A percentile compares a stretch with the other conserved stretches of the same genome.
These are phyloP conservation scores for Mortierella sp. DNA, from an alignment of 371 early-diverging fungal genomes.

Conservation along the genomic window DNA sequence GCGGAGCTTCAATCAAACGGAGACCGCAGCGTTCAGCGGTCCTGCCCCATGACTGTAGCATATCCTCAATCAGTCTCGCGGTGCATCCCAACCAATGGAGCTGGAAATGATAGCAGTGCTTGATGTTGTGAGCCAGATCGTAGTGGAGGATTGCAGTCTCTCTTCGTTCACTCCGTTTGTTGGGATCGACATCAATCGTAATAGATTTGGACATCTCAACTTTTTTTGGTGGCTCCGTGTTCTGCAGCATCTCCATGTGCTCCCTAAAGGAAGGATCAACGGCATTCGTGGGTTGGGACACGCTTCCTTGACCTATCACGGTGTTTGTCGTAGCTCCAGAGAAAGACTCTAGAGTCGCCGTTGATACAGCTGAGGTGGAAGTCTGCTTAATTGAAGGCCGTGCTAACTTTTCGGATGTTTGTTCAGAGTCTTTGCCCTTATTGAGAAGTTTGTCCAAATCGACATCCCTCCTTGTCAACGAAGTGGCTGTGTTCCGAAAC, in stretches of 20 bases:
- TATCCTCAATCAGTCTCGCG: slow-evolving; percentile 89
- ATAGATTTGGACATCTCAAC: slow-evolving; percentile 72
- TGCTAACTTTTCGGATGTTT: slow-evolving; percentile 26
- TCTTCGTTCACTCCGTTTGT: slow-evolving; percentile 76
- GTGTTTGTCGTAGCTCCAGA: neutral
- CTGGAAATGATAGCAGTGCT: slow-evolving; percentile 92
- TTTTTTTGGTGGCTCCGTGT: slow-evolving; percentile 25
- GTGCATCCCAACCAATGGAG: slow-evolving; percentile 97
- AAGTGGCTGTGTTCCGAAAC: slow-evolving; percentile 45
- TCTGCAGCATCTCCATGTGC: slow-evolving; percentile 47
- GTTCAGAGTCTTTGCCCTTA: slow-evolving; percentile 29
- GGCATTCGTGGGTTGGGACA: slow-evolving; percentile 13
- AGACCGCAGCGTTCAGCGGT: slow-evolving; percentile 92
- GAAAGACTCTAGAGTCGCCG: slow-evolving; percentile 20
- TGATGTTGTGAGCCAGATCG: slow-evolving; percentile 90
- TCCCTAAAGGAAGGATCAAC: slow-evolving; percentile 29
- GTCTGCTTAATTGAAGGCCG: slow-evolving; percentile 29
- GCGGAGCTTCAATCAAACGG: slow-evolving; percentile 92
- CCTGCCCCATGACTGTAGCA: slow-evolving; percentile 86
- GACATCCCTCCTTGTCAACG: slow-evolving; percentile 53
- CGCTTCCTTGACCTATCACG: neutral
- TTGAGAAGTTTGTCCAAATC: slow-evolving; percentile 42
- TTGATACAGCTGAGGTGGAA: slow-evolving; percentile 27
- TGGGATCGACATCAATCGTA: slow-evolving; percentile 85
- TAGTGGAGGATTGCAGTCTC: slow-evolving; percentile 93